Percentiles rank a stretch among this genome's conserved stretches.
Conservation (phyloP, 331 rosid genomes). For the Pyrus hybrid region DNA sequence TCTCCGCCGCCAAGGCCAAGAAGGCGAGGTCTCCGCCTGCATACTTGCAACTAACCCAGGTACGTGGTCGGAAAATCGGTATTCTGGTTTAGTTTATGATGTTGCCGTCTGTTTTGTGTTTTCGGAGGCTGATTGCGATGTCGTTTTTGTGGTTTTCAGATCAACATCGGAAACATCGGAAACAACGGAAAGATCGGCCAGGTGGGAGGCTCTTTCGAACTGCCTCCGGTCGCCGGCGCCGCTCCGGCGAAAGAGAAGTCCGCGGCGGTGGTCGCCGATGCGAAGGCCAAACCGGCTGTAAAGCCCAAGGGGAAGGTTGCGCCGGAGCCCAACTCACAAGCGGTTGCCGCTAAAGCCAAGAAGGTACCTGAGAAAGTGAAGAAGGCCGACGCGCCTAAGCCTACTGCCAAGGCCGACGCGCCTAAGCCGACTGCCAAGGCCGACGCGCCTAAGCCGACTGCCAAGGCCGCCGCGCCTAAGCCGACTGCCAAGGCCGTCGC, state of each 20-base stretch:
- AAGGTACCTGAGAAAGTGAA: no score
- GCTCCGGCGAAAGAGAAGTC: constrained; percentile 17
- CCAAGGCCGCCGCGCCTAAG: no score
- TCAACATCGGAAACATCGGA: no score
- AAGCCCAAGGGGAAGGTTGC: constrained; percentile 13
- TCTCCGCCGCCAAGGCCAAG: no score
- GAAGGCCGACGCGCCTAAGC: no score
- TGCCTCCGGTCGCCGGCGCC: constrained; percentile 26
- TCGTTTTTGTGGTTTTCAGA: constrained; percentile 22
- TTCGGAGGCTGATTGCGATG: neutral
- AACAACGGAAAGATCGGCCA: constrained; percentile 62
- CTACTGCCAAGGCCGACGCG: no score
- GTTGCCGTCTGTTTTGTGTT: rapidly evolving
- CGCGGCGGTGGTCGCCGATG: neutral
- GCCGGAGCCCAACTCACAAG: neutral
- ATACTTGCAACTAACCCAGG: constrained; percentile 62
- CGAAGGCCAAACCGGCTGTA: constrained; percentile 2
- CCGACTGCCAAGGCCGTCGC: no score
- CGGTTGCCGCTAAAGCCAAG: constrained; percentile 10
- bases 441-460: no score
- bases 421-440: no score
- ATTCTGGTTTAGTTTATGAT: neutral
- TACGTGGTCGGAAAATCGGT: neutral
- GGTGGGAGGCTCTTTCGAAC: constrained; percentile 67
- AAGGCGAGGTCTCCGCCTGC: constrained; percentile 31